phyloP scores from a whole-genome alignment of 2,329 filamentous ascomycete species.

The Clarireedia hainanense region DNA sequence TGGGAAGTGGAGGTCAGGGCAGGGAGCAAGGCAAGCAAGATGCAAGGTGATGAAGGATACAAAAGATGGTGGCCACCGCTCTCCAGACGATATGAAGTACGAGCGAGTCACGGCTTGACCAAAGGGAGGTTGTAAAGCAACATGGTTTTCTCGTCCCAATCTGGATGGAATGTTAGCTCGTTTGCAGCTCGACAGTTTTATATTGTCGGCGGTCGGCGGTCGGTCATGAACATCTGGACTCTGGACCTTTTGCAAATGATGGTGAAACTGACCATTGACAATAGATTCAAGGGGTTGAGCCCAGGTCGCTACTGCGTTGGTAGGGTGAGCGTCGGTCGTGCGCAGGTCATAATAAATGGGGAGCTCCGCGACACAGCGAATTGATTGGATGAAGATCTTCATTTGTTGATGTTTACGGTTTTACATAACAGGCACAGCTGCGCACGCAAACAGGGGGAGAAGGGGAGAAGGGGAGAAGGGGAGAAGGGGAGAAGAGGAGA shows the following conservation, averaged over 20 bases:
- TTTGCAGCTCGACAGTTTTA: neutral
- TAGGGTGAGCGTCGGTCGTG: too few relatives aligned
- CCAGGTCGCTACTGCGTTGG: too few relatives aligned
- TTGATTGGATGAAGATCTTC: slow-evolving; percentile 3
- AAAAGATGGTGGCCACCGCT: neutral
- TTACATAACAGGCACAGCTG: too few relatives aligned
- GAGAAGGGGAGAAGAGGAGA: too few relatives aligned
- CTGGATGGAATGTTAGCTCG: too few relatives aligned
- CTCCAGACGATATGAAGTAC: neutral
- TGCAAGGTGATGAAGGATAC: neutral
- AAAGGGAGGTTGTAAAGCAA: too few relatives aligned
- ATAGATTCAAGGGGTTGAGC: too few relatives aligned
- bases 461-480: too few relatives aligned
- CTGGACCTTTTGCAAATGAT: slow-evolving; percentile 5
- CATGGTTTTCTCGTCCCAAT: too few relatives aligned
- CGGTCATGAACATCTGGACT: slow-evolving; percentile 1
- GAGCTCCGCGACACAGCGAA: neutral
- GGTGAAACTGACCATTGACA: slow-evolving; percentile 1
- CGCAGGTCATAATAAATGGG: neutral
- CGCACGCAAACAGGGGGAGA: too few relatives aligned
- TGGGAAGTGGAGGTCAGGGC: neutral
- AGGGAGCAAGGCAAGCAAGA: neutral
- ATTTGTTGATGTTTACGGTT: neutral
- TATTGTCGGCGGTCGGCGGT: neutral
- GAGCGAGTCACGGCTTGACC: too few relatives aligned